Evolutionary conservation across 352 stramenopile genomes (phyloP), one percentile per base, ranked within the genome.

Genomic region (Globisporangium alternatum): DNA sequence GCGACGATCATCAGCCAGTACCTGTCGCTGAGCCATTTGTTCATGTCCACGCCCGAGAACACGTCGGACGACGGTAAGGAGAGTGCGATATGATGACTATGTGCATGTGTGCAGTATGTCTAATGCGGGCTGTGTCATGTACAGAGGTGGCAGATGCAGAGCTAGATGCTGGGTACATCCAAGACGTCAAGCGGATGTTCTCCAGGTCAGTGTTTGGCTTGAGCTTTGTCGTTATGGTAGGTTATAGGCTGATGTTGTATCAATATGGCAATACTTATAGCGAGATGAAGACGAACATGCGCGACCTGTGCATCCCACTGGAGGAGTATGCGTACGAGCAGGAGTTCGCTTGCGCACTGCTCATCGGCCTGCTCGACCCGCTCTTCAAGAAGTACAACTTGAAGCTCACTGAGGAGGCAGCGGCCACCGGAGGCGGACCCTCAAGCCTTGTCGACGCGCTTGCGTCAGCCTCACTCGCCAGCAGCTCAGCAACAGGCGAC

Each of bases 231-330:
- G n/a, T 13, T 15, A 33, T 53, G 9, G 3, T 31, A 31, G 21
- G 8, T 35, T 35, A 41, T 3, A 25, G 60, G 30, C 6, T 51
- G 45, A 47, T 22, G 17, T 59, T 31, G 8, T 22, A 33, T 2
- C 51, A 33, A 35, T 53, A 12, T 22, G 43, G 7, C 22, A n/a
- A 30, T 55, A 43, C 21, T 17, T 37, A 12, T 41, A 95, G 86
- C 25, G 86, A 95, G 70, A 95, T 95, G 84, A 95, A 93, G 64
- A 57, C 69, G 4, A 91, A 88, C 60, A 91, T 95, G 78, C 81
- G 86, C 53, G 81, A 95, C 12, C 61, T 93, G 53, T 91, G 83
- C 56, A 91, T 95, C 35, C 84, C 86, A 0, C 64, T 95, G 51
- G 86, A 95, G 66, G 83, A 88, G 60, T 95, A 90, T 53, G 86